These are phyloP conservation scores for Fusarium liriodendri DNA, from an alignment of 2,329 filamentous ascomycete species.

Conservation along the genomic window DNA sequence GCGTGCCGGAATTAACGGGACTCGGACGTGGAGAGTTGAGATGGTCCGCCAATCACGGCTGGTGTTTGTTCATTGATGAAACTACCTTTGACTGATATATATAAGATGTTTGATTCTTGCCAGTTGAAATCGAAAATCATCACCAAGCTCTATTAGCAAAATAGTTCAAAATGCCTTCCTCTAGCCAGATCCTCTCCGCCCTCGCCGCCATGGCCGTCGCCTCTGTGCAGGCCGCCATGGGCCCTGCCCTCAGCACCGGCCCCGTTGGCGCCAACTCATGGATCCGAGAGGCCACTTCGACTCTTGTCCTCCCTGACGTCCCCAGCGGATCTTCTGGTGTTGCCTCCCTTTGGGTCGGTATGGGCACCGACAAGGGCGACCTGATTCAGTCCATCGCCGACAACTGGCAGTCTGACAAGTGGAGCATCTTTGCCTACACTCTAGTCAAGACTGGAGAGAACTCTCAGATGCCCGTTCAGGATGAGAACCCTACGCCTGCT, in stretches of 20 bases:
- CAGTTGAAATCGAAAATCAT: neutral
- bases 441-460: conserved; percentile 48
- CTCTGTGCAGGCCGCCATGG: conserved; percentile 44
- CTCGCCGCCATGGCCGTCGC: conserved; percentile 29
- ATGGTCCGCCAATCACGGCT: conserved; percentile 12
- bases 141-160: neutral
- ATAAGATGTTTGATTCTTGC: neutral
- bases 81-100: neutral
- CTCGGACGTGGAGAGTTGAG: conserved; percentile 4
- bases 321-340: conserved; percentile 52
- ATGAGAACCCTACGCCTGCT: conserved; percentile 21
- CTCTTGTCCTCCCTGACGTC: conserved; percentile 53
- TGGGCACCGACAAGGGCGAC: conserved; percentile 59
- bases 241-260: conserved; percentile 57
- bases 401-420: conserved; percentile 45
- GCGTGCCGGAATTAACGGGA: conserved; percentile 13
- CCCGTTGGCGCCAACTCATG: conserved; percentile 53
- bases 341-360: conserved; percentile 59
- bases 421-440: conserved; percentile 58
- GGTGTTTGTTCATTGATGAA: neutral
- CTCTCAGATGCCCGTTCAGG: conserved; percentile 31
- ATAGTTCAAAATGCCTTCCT: conserved; percentile 29
- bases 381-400: conserved; percentile 60
- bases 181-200: conserved; percentile 24
- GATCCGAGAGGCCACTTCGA: conserved; percentile 57